Evolutionary conservation across 768 basidiomycete genomes (phyloP), one percentile per base, ranked within the genome.

Genomic region (Panus rudis): DNA sequence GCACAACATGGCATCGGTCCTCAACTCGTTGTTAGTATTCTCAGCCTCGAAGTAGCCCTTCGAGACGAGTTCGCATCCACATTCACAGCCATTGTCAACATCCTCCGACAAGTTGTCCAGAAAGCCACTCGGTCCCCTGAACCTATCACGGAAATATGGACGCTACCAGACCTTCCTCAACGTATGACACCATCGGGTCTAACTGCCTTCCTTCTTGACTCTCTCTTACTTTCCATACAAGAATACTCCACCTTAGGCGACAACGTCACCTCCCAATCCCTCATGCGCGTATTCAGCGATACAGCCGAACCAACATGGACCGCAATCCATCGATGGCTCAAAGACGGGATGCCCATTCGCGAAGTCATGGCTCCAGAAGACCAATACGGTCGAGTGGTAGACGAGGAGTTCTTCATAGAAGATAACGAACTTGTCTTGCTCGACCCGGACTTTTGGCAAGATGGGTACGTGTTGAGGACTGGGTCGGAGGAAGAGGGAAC

Each of bases 361-460:
- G 53, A 62, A 16, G 38, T 44, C 5, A 22, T 37, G 23, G n/a
- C 31, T 12, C 22, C 37, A 6, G 23, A 42, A 1, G 19, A 27
- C 17, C 2, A 28, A 33, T 17, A 12, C 33, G 20, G 13, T 24
- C 23, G 31, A 30, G 10, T 31, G 6, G 65, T 82, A 1, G 79
- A 82, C 16, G 80, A 81, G 10, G 88, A 92, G 53, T 89, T 89
- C 62, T 90, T 91, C 60, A 77, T 92, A 35, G 82, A 84, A 54
- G 74, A 76, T 47, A 86, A 75, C 53, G 80, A 78, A 16, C 65
- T 85, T 33, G 43, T 48, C 7, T 44, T 58, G 25, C 47, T 78
- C 54, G 81, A 84, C 53, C 81, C 80, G 0, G 84, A 89, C 43
- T 88, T 88, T 54, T 92, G 88, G 88, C 65, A 71, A 23, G 79